phyloP scores from a whole-genome alignment of 2,329 filamentous ascomycete genomes.

The Blumeria hordei region DNA sequence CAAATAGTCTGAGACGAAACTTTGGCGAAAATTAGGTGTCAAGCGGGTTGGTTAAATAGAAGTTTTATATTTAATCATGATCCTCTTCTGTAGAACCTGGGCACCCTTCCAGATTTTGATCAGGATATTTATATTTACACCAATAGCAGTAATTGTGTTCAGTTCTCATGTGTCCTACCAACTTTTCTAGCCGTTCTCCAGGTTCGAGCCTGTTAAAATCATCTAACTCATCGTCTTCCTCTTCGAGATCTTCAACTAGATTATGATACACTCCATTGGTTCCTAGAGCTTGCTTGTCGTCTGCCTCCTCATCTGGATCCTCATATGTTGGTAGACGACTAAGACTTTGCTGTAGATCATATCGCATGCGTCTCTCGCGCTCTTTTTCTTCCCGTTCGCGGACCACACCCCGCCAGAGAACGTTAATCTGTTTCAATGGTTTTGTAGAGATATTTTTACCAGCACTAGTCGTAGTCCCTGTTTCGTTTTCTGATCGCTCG shows the following conservation, averaged over 20 bases:
- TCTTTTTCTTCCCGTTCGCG: conserved; percentile 46
- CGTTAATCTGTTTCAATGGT: conserved; percentile 41
- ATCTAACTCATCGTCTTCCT: conserved; percentile 59
- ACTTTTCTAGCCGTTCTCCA: conserved; percentile 36
- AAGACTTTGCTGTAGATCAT: conserved; percentile 32
- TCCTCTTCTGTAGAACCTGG: conserved; percentile 75
- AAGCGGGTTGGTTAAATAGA: background rate
- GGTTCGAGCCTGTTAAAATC: conserved; percentile 49
- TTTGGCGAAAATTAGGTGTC: background rate
- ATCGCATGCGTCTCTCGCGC: conserved; percentile 36
- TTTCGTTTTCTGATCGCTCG: conserved; percentile 9
- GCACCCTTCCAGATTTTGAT: conserved; percentile 60
- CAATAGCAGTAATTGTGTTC: conserved; percentile 77
- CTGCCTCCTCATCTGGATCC: conserved; percentile 44
- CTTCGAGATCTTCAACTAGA: conserved; percentile 44
- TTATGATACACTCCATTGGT: conserved; percentile 29
- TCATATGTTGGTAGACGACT: conserved; percentile 41
- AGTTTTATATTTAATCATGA: conserved; percentile 24
- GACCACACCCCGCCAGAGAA: conserved; percentile 59
- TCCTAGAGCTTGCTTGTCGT: conserved; percentile 46
- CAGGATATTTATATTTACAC: conserved; percentile 69
- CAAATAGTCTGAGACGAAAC: background rate
- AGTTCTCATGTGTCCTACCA: conserved; percentile 46
- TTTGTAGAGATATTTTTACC: conserved; percentile 17
- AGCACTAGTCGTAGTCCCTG: background rate